phyloP scores from a whole-genome alignment of 129 eudicot genomes.

The Pulicaria dysenterica region DNA sequence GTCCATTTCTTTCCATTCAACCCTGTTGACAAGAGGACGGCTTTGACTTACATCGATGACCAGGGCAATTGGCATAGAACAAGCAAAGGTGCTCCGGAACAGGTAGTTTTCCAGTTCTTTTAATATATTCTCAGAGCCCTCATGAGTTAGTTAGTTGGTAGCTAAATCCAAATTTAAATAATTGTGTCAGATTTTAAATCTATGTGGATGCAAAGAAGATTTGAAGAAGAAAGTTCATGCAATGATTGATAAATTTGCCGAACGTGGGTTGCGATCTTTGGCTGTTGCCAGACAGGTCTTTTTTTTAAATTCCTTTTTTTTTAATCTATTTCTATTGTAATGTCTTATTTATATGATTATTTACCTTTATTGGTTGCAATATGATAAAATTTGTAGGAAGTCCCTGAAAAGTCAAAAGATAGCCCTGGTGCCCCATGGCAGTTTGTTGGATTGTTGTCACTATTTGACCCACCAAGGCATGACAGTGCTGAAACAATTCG shows the following conservation, averaged over 20 bases:
- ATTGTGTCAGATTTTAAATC: conserved; percentile 59
- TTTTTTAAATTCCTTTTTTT: background rate
- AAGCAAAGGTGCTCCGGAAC: conserved; percentile 95
- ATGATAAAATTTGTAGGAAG: conserved; percentile 51
- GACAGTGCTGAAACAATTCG: conserved; percentile 97
- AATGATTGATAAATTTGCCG: conserved; percentile 80
- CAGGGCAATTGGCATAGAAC: conserved; percentile 86
- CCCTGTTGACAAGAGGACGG: conserved; percentile 94
- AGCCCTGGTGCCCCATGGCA: conserved; percentile 86
- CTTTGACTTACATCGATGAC: conserved; percentile 77
- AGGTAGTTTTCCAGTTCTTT: conserved; percentile 43
- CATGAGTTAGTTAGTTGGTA: background rate
- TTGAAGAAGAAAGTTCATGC: conserved; percentile 77
- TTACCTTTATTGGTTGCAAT: background rate
- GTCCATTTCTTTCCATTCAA: conserved; percentile 84
- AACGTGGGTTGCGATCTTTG: conserved; percentile 85
- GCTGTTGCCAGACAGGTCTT: conserved; percentile 87
- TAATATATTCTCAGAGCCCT: background rate
- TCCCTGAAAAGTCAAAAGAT: conserved; percentile 77
- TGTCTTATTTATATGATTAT: conserved; percentile 5
- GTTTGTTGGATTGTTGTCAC: conserved; percentile 80
- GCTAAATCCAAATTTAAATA: conserved; percentile 6
- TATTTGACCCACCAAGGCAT: conserved; percentile 91
- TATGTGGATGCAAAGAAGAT: conserved; percentile 83
- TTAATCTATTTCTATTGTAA: background rate